Evolutionary conservation across 2,329 filamentous ascomycete species (phyloP).

Genomic region (Cryphonectria naterciae): DNA sequence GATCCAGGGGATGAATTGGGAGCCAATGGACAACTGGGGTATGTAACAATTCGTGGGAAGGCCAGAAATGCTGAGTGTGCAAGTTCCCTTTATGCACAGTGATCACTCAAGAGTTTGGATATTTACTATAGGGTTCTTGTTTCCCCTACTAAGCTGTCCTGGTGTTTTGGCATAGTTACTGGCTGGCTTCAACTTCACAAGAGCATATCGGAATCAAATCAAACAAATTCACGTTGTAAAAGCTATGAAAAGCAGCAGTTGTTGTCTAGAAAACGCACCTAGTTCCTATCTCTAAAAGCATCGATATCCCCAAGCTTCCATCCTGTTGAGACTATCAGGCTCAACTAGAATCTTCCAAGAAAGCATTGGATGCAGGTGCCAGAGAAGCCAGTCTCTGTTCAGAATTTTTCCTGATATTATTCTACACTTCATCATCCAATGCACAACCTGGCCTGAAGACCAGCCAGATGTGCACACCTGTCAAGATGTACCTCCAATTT

Average conservation of each 20-base stretch:
- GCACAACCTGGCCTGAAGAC: background rate
- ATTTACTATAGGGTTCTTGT: background rate
- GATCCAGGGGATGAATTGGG: slow-evolving; percentile 42
- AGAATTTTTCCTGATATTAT: background rate
- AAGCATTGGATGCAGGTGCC: too few relatives aligned
- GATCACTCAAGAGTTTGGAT: too few relatives aligned
- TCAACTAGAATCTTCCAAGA: background rate
- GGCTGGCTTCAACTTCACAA: background rate
- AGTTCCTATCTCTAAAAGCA: background rate
- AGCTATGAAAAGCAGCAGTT: background rate
- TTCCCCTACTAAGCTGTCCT: background rate
- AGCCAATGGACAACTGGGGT: slow-evolving; percentile 31
- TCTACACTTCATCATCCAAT: background rate
- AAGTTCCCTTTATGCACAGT: background rate
- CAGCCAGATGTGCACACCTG: background rate
- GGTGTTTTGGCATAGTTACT: background rate
- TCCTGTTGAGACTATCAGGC: background rate
- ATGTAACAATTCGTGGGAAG: slow-evolving; percentile 8
- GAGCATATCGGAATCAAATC: background rate
- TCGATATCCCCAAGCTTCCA: background rate
- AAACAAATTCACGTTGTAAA: too few relatives aligned
- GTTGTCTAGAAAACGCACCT: background rate
- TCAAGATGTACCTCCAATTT: background rate
- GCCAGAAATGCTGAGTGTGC: too few relatives aligned
- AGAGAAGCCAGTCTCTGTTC: background rate